Base-by-base conservation (phyloP, 2,329 filamentous ascomycete genomes). In the Pezicula rhizophila region DNA sequence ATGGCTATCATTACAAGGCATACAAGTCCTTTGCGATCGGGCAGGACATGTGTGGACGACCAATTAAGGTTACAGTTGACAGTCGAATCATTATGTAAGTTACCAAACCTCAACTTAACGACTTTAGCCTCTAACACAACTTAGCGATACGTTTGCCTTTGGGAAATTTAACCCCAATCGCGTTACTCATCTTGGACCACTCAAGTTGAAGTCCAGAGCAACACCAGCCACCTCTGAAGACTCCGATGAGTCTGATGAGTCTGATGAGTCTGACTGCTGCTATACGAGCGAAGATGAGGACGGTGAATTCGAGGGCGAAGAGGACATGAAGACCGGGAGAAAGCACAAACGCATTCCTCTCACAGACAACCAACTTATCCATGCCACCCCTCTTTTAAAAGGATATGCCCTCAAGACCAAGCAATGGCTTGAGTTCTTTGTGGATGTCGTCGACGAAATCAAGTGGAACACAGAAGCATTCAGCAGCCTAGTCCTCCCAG, bases 391-490 rank as follows among this genome's bases (percentile, higher is more conserved):
- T 20, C 61, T 68, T 12, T 58, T 76, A 3, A 68, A 71, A 11
- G 77, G 76, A 0, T 80, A 78, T 54, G 31, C 68, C 0, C 67
- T 76, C 35, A 73, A 70, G 58, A 68, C 68, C 46, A 74, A 73
- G 60, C 66, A 67, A 48, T 76, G 70, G 72, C 67, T 73, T 51
- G 72, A 74, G 49, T 76, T 77, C 52, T 74, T 67, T 52, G 64
- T 78, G 42, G 71, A 76, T 40, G 59, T 69, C 11, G 63, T 76
- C 5, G 49, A 52, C 2, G 68, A 73, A 31, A 71, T 78, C 42
- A 51, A 64, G 35, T 80, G 75, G 70, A 74, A 76, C 53, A 66
- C 66, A 5, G 60, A 68, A 31, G 75, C 74, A 7, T 79, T 79
- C 46, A 61, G 68, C 35, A 70, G 66, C 2, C 70, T 79, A 3